Conservation (phyloP, 2,329 filamentous ascomycete genomes). For the Orbilia brochopaga region DNA sequence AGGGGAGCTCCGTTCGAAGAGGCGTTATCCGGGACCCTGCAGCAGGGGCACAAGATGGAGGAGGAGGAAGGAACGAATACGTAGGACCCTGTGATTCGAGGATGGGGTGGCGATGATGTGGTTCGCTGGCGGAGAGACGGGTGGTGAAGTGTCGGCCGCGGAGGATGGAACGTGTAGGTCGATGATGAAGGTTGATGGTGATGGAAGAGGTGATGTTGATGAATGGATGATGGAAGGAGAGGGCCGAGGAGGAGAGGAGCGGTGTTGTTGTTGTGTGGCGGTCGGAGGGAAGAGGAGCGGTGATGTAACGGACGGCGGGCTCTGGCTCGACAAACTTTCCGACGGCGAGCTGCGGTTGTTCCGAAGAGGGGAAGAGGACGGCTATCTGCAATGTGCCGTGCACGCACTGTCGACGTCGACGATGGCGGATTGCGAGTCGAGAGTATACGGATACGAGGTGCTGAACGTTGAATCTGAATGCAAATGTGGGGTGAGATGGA, state of each 20-base stretch:
- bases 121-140: background rate
- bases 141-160: background rate
- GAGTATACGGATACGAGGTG: background rate
- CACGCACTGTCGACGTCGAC: too few relatives aligned
- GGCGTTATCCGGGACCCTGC: slow-evolving; percentile 3
- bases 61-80: background rate
- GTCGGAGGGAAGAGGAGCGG: background rate
- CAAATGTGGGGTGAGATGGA: background rate
- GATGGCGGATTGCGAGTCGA: too few relatives aligned
- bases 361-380: background rate
- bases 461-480: background rate
- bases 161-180: too few relatives aligned
- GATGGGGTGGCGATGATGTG: background rate
- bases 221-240: background rate
- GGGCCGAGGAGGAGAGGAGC: background rate
- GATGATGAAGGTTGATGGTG: background rate
- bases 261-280: background rate
- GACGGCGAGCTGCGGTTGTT: background rate
- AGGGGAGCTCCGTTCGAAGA: background rate
- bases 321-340: too few relatives aligned
- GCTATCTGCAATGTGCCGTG: too few relatives aligned
- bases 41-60: background rate
- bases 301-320: background rate
- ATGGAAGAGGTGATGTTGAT: background rate
- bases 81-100: slow-evolving; percentile 1